A percentile compares a stretch with the other conserved stretches of the same genome.
phyloP scores from a whole-genome alignment of 805 yeast genomes.

The Candida caryicola region DNA sequence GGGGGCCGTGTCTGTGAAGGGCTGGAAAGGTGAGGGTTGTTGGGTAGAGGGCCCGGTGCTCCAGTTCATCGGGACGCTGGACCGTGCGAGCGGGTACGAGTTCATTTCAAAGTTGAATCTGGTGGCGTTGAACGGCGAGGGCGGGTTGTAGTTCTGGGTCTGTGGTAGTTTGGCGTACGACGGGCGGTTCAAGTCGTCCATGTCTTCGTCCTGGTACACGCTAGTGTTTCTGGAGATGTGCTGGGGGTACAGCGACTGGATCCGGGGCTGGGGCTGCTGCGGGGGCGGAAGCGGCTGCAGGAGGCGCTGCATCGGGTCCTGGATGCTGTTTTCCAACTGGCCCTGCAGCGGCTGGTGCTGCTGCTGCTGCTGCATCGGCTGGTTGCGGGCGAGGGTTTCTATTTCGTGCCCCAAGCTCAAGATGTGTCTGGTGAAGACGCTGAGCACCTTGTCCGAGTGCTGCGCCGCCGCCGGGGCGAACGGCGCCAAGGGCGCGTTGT shows the following conservation, averaged over 20 bases:
- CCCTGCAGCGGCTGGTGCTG: not conserved
- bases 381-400: constrained; percentile 13
- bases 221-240: not conserved
- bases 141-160: constrained; percentile 14
- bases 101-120: constrained; percentile 18
- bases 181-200: constrained; percentile 4
- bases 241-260: not conserved
- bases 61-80: not conserved
- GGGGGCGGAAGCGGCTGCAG: not conserved
- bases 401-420: constrained; percentile 20
- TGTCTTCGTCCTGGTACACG: constrained; percentile 3
- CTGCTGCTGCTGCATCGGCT: not conserved
- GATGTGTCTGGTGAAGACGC: constrained; percentile 19
- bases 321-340: too few relatives aligned
- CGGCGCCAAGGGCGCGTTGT: constrained; percentile 3
- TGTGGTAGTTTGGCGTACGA: constrained; percentile 8
- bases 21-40: not conserved
- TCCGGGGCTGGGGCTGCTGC: constrained; percentile 2
- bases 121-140: constrained; percentile 17
- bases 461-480: constrained; percentile 1
- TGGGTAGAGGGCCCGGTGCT: not conserved
- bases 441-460: constrained; percentile 14
- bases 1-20: not conserved
- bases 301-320: not conserved
- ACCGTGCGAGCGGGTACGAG: constrained; percentile 2